A percentile compares a stretch with the other conserved stretches of the same genome.
These are phyloP conservation scores for Chenopodium suecicum DNA, from an alignment of 148 eudicot species.

Conservation along the genomic window DNA sequence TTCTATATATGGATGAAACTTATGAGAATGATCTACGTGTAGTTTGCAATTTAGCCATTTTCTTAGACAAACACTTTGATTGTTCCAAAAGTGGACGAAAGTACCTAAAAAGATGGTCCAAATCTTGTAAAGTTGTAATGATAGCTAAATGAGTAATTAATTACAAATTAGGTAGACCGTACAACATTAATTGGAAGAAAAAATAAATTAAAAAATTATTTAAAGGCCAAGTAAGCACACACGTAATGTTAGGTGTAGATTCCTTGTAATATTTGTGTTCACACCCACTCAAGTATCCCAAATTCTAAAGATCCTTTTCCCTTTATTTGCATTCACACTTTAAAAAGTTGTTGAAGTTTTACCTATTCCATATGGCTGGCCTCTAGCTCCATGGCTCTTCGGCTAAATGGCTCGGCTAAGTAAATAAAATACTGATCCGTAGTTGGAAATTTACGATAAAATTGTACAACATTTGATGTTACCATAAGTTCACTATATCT, in stretches of 20 bases:
- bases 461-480: not conserved
- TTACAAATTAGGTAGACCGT: not conserved
- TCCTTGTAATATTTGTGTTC: constrained; percentile 25
- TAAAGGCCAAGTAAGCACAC: not conserved
- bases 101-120: not conserved
- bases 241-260: constrained; percentile 25
- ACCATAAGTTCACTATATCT: too few relatives aligned
- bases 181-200: not conserved
- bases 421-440: too few relatives aligned
- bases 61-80: not conserved
- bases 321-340: constrained; percentile 11
- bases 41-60: too few relatives aligned
- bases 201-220: too few relatives aligned
- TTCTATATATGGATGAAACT: too few relatives aligned
- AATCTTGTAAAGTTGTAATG: not conserved
- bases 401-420: not conserved
- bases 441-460: not conserved
- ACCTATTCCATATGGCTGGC: not conserved
- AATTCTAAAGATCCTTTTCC: constrained; percentile 24
- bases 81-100: not conserved
- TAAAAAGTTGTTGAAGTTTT: not conserved
- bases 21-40: too few relatives aligned
- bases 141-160: not conserved
- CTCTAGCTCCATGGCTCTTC: not conserved
- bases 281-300: constrained; percentile 20